phyloP scores from a whole-genome alignment of 1,284 basidiomycete genomes.

The Rhodotorula glutinis region DNA sequence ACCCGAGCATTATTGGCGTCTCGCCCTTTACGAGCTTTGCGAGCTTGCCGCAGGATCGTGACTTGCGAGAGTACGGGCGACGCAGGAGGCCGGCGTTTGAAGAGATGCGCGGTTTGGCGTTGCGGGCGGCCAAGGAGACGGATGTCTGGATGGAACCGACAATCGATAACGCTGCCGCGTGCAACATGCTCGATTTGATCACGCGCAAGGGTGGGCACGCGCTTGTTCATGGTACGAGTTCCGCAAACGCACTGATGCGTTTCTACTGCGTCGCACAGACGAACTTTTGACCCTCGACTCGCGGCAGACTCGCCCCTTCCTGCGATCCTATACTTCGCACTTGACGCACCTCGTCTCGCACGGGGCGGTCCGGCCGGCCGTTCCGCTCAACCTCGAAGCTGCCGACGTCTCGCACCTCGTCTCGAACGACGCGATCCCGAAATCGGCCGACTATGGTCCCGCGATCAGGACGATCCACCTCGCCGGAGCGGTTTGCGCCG shows the following conservation, averaged over 20 bases:
- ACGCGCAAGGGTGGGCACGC: not conserved
- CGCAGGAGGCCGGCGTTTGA: not conserved
- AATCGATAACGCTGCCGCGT: not conserved
- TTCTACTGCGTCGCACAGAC: not conserved
- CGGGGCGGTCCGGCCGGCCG: not conserved
- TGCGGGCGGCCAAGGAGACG: conserved; percentile 1
- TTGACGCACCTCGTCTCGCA: not conserved
- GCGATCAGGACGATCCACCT: not conserved
- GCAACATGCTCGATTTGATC: not conserved
- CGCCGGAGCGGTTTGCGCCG: not conserved
- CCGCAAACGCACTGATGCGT: not conserved
- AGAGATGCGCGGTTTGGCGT: not conserved
- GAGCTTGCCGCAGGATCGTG: not conserved
- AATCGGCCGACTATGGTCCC: not conserved
- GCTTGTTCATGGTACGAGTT: not conserved
- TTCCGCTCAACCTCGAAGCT: too few species aligned
- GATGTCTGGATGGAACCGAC: not conserved
- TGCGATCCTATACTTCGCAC: not conserved
- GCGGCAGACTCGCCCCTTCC: not conserved
- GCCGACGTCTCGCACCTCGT: not conserved
- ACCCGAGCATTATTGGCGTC: not conserved
- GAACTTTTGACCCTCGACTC: not conserved
- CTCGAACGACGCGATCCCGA: not conserved
- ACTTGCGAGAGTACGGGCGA: not conserved
- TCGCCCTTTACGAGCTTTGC: not conserved